These are phyloP conservation scores for Chlamydomonas urium DNA, from an alignment of 139 green algal genomes.

Conservation along the genomic window DNA sequence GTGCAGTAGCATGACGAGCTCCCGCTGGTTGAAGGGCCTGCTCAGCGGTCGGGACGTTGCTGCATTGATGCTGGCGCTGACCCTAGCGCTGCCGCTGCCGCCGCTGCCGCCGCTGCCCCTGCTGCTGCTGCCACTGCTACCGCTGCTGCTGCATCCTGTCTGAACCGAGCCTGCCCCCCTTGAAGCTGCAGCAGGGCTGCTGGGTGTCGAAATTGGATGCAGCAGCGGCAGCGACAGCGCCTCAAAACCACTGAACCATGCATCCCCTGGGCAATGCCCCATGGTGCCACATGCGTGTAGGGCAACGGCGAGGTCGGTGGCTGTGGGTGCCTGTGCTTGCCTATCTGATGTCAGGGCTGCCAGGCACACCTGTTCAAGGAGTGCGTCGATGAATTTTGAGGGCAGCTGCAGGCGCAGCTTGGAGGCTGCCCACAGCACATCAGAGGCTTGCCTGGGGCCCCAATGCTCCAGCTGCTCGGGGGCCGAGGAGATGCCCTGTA, in stretches of 20 bases:
- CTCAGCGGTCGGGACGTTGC: too few relatives aligned
- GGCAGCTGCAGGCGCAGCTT: background rate
- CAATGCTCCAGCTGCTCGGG: too few relatives aligned
- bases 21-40: background rate
- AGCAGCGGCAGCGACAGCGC: background rate
- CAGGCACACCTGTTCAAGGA: background rate
- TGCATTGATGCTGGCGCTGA: too few relatives aligned
- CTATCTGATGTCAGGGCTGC: background rate
- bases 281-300: background rate
- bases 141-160: background rate
- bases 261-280: background rate
- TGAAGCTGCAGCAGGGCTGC: too few relatives aligned
- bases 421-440: background rate
- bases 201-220: too few relatives aligned
- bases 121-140: constrained; percentile 19
- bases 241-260: background rate
- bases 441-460: background rate
- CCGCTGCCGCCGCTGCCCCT: background rate
- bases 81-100: background rate
- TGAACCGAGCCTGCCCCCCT: background rate
- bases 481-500: too few relatives aligned
- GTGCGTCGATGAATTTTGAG: background rate
- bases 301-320: background rate
- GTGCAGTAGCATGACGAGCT: background rate
- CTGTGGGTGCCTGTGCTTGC: background rate